Conservation (phyloP, 805 yeast genomes). For the Suhomyces tanzawaensis region DNA sequence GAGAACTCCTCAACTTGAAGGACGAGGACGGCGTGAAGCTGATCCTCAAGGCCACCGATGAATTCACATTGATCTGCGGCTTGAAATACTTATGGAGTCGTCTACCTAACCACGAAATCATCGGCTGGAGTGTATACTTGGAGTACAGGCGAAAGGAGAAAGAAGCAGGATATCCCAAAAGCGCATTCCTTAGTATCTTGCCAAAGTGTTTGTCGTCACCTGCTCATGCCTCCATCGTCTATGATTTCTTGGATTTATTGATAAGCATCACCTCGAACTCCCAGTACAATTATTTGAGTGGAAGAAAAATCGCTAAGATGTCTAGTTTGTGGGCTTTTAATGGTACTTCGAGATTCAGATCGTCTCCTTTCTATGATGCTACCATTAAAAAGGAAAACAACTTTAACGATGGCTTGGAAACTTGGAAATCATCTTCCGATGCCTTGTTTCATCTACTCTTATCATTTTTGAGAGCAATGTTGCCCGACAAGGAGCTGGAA, state of each 20-base stretch:
- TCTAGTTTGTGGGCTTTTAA: slow-evolving; percentile 89
- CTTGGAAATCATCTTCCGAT: slow-evolving; percentile 79
- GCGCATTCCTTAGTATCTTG: slow-evolving; percentile 77
- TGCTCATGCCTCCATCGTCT: slow-evolving; percentile 85
- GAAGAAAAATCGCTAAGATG: slow-evolving; percentile 75
- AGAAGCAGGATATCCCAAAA: slow-evolving; percentile 63
- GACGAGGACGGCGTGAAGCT: slow-evolving; percentile 40
- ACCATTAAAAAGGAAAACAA: slow-evolving; percentile 29
- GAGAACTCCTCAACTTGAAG: slow-evolving; percentile 37
- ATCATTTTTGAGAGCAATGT: slow-evolving; percentile 75
- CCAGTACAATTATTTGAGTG: slow-evolving; percentile 72
- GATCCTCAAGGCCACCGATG: slow-evolving; percentile 51
- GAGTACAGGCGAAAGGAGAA: slow-evolving; percentile 65
- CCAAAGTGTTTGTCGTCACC: slow-evolving; percentile 81
- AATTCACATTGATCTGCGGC: slow-evolving; percentile 67
- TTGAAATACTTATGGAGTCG: slow-evolving; percentile 87
- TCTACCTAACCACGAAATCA: slow-evolving; percentile 71
- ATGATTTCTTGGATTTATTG: slow-evolving; percentile 79
- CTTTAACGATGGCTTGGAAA: slow-evolving; percentile 68
- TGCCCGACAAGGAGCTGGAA: slow-evolving; percentile 62
- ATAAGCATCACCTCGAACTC: slow-evolving; percentile 78
- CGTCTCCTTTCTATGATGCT: slow-evolving; percentile 38
- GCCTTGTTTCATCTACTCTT: slow-evolving; percentile 80
- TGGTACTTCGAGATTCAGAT: slow-evolving; percentile 28
- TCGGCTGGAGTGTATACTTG: slow-evolving; percentile 83